Conservation (phyloP, 2,329 filamentous ascomycete genomes). For the Xylariaceae sp. region DNA sequence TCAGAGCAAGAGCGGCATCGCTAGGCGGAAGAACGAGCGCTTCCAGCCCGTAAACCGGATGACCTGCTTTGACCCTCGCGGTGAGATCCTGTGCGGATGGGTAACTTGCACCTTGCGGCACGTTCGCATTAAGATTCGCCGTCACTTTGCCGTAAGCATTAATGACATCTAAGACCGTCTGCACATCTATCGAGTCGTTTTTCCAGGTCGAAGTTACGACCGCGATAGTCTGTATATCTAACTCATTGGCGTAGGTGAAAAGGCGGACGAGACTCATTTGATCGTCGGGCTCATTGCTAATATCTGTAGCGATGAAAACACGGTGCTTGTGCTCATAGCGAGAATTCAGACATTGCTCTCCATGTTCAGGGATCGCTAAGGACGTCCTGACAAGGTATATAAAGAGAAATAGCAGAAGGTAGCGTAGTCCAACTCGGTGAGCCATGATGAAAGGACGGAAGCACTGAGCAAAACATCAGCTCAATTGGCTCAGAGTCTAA, state of each 20-base stretch:
- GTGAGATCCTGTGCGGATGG: conserved; percentile 36
- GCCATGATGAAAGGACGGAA: neutral
- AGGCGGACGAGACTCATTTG: conserved; percentile 40
- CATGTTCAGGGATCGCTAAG: neutral
- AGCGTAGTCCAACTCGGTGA: neutral
- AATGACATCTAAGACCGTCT: conserved; percentile 41
- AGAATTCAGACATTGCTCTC: neutral
- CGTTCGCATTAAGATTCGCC: conserved; percentile 47
- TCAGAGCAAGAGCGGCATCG: conserved; percentile 37
- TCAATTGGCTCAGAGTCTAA: too few species aligned
- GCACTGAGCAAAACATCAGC: too few species aligned
- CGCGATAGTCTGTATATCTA: conserved; percentile 40
- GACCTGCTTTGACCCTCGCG: conserved; percentile 36
- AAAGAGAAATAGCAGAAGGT: neutral
- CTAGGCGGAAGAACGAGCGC: conserved; percentile 37
- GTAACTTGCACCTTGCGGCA: conserved; percentile 43
- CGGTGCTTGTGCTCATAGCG: conserved; percentile 25
- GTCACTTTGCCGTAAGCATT: conserved; percentile 41
- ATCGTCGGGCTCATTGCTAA: conserved; percentile 44
- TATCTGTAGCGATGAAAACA: conserved; percentile 41
- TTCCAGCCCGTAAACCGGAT: conserved; percentile 35
- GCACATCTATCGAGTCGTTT: conserved; percentile 34
- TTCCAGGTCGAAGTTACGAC: conserved; percentile 44
- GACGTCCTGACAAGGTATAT: neutral
- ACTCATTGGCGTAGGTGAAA: conserved; percentile 43